These are phyloP conservation scores for Cercospora beticola DNA, from an alignment of 2,329 filamentous ascomycete species.

Conservation along the genomic window DNA sequence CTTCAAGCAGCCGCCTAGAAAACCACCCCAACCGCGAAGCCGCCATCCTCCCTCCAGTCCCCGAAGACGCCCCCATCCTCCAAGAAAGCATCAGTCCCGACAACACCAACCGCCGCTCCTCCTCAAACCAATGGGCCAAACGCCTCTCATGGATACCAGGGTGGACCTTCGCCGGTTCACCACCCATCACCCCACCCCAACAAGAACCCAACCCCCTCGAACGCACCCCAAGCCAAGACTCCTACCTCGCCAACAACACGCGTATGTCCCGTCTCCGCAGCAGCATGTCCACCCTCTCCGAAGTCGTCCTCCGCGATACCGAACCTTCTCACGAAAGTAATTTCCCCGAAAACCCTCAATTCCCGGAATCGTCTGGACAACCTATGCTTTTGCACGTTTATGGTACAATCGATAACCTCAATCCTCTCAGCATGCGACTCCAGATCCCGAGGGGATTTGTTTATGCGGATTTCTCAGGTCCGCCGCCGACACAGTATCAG, in stretches of 20 bases:
- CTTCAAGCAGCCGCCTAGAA: not conserved
- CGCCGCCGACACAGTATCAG: not conserved
- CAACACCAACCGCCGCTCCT: not conserved
- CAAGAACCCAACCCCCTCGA: not conserved
- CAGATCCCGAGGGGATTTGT: conserved; percentile 6
- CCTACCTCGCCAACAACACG: not conserved
- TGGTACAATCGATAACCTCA: conserved; percentile 11
- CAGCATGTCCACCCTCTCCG: conserved; percentile 10
- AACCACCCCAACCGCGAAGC: conserved; percentile 7
- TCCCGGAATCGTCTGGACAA: conserved; percentile 7
- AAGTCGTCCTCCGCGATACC: conserved; percentile 8
- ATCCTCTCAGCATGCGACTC: not conserved
- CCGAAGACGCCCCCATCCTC: not conserved
- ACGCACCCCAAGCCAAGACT: not conserved
- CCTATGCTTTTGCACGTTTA: conserved; percentile 9
- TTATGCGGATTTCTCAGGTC: conserved; percentile 7
- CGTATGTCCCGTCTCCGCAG: conserved; percentile 11
- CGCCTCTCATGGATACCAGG: conserved; percentile 17
- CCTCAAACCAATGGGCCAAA: conserved; percentile 5
- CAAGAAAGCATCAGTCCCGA: conserved; percentile 7
- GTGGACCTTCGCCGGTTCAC: conserved; percentile 13
- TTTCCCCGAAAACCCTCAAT: conserved; percentile 8
- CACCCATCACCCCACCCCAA: conserved; percentile 3
- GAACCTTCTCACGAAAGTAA: conserved; percentile 16
- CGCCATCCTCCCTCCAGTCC: not conserved